Percentiles rank a stretch among this genome's conserved stretches.
Evolutionary conservation across 306 rosid genomes (phyloP).

Genomic region (Vigna radiata): DNA sequence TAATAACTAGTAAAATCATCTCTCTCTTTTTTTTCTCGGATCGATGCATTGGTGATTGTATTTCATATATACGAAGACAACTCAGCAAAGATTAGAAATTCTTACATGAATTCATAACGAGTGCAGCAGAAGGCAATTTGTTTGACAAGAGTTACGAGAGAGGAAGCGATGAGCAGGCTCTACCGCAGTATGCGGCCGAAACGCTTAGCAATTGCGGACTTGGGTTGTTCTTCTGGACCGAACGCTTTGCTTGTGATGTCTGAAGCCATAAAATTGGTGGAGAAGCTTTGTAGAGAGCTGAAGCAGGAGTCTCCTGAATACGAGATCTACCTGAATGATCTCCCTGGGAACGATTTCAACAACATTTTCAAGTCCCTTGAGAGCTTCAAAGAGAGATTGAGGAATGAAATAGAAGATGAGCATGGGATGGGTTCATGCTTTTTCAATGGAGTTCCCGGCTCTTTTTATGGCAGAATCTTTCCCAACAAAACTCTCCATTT

Average conservation of each 20-base stretch:
- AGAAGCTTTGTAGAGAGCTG: constrained; percentile 41
- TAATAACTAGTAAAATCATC: background rate
- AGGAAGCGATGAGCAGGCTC: constrained; percentile 51
- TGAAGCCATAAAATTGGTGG: constrained; percentile 48
- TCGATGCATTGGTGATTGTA: background rate
- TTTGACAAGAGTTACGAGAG: constrained; percentile 50
- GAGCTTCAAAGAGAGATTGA: constrained; percentile 42
- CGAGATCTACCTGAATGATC: constrained; percentile 57
- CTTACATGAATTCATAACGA: background rate
- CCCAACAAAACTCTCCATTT: constrained; percentile 54
- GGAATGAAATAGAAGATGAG: constrained; percentile 25
- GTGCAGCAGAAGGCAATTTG: constrained; percentile 55
- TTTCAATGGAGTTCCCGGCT: constrained; percentile 60
- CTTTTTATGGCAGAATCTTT: constrained; percentile 66
- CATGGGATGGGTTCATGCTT: constrained; percentile 46
- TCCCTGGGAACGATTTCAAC: constrained; percentile 64
- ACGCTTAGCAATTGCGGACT: constrained; percentile 53
- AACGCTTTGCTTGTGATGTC: constrained; percentile 53
- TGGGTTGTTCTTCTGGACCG: constrained; percentile 72
- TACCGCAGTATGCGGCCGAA: constrained; percentile 27
- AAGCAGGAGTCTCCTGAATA: constrained; percentile 49
- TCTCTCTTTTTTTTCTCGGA: background rate
- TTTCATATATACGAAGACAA: background rate
- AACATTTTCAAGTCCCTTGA: constrained; percentile 52
- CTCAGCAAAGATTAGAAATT: no score